Percentiles rank a stretch among this genome's conserved stretches.
Conservation (phyloP, 2,329 filamentous ascomycete species). For the Colletotrichum sublineola region DNA sequence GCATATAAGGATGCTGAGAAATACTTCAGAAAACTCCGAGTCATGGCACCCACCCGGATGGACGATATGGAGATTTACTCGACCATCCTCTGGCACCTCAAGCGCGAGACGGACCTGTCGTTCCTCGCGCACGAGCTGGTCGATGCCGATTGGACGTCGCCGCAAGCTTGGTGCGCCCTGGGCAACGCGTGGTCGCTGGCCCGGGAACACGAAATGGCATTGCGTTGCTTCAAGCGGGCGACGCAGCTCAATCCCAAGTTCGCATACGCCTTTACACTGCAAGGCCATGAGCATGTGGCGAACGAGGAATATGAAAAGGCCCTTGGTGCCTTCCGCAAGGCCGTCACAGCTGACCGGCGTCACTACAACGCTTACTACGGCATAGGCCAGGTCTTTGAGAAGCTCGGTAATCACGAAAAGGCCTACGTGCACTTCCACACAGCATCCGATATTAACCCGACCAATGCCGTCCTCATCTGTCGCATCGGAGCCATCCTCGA, state of each 20-base stretch:
- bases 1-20: conserved; percentile 89
- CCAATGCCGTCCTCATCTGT: conserved; percentile 91
- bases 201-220: conserved; percentile 92
- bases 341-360: conserved; percentile 85
- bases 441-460: conserved; percentile 90
- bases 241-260: conserved; percentile 92
- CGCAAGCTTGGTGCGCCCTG: conserved; percentile 95
- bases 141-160: conserved; percentile 88
- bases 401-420: conserved; percentile 90
- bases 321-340: conserved; percentile 85
- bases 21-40: conserved; percentile 83
- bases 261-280: conserved; percentile 94
- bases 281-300: conserved; percentile 94
- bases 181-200: conserved; percentile 96
- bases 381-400: conserved; percentile 85
- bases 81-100: conserved; percentile 98
- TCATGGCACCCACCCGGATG: conserved; percentile 83
- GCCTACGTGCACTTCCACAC: conserved; percentile 92
- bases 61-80: conserved; percentile 99
- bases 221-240: conserved; percentile 94
- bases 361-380: conserved; percentile 99
- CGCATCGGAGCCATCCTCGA: conserved; percentile 93
- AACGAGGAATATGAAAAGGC: conserved; percentile 99
- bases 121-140: conserved; percentile 92
- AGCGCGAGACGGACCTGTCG: conserved; percentile 90